Evolutionary conservation across 805 yeast genomes (phyloP), one percentile per base, ranked within the genome.

Genomic region (Osmozyma mogii): DNA sequence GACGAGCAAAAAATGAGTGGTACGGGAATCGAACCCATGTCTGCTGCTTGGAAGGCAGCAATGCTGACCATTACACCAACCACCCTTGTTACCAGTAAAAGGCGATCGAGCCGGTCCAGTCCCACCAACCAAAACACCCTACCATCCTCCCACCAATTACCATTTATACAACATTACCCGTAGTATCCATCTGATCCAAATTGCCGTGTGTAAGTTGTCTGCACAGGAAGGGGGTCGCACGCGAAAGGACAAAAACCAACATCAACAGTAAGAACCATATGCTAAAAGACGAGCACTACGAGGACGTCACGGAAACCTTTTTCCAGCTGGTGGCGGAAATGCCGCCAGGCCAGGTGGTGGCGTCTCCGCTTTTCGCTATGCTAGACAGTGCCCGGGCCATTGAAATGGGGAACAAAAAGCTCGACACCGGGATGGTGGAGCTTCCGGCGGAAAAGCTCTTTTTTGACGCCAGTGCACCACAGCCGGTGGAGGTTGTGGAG

Each of bases 371-470:
- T 16, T 84, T 85, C 55, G 72, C 75, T 31, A 63, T 89, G 26
- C 62, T 80, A 37, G 85, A 84, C 43, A 94, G 96, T 0, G 83
- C 96, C 1, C 78, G 88, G 41, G 95, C 97, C 0, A 58, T 85
- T 36, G 97, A 88, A 51, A 68, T 79, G 9, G 65, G 75, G 33
- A 84, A 84, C 48, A 61, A 65, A 8, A 73, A 71, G 38, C 63
- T 89, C 43, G 98, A 89, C 50, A 75, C 96, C 0, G 85, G 89
- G 2, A 44, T 82, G 31, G 65, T 83, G n/a, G 45, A 54, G 17
- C 51, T 74, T 33, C 40, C 62, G 0, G 40, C 44, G 1, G 68
- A 56, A 3, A 83, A 77, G 20, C 35, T 62, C 4, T 35, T 45
- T 0, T 78, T 73, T 43, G 72, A 72, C 40, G 53, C 72, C 13